Percentiles rank a stretch among this genome's conserved stretches.
These are phyloP conservation scores for Chlamydomonas eustigma DNA, from an alignment of 139 green algal genomes.

Conservation along the genomic window DNA sequence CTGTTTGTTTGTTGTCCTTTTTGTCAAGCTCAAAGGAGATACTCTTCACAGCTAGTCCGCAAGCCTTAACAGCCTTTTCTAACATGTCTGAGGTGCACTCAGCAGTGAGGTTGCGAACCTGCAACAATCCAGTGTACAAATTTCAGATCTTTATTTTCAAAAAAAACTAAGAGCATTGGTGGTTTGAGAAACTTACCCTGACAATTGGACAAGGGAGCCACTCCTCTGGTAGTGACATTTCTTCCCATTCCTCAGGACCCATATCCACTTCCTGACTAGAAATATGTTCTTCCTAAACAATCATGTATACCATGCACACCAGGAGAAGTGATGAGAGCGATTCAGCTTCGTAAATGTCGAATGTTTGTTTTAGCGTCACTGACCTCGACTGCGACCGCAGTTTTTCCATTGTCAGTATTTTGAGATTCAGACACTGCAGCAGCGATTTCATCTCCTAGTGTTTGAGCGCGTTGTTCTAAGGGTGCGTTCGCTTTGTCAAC, in stretches of 20 bases:
- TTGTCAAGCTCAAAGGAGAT: constrained; percentile 41
- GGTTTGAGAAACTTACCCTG: constrained; percentile 27
- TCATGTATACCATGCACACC: not conserved
- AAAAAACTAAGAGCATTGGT: not conserved
- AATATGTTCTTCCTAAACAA: not conserved
- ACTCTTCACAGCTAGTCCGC: constrained; percentile 27
- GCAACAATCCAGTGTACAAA: not conserved
- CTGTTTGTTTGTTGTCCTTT: constrained; percentile 15
- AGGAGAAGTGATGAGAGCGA: not conserved
- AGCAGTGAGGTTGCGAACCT: constrained; percentile 42
- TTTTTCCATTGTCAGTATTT: not conserved
- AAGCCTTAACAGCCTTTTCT: constrained; percentile 26
- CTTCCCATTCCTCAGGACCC: constrained; percentile 53
- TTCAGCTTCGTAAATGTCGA: too few species aligned
- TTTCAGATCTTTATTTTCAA: not conserved
- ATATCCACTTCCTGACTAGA: not conserved
- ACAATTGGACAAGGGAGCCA: constrained; percentile 45
- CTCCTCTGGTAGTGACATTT: constrained; percentile 42
- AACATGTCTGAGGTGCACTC: constrained; percentile 33
- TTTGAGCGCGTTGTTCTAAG: not conserved
- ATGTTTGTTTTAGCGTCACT: too few species aligned
- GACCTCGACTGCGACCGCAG: too few species aligned
- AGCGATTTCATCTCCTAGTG: constrained; percentile 1
- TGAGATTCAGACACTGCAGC: not conserved
- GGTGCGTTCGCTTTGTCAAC: not conserved